These are phyloP conservation scores for Fragaria vesca DNA, from an alignment of 306 rosid species.

Conservation along the genomic window DNA sequence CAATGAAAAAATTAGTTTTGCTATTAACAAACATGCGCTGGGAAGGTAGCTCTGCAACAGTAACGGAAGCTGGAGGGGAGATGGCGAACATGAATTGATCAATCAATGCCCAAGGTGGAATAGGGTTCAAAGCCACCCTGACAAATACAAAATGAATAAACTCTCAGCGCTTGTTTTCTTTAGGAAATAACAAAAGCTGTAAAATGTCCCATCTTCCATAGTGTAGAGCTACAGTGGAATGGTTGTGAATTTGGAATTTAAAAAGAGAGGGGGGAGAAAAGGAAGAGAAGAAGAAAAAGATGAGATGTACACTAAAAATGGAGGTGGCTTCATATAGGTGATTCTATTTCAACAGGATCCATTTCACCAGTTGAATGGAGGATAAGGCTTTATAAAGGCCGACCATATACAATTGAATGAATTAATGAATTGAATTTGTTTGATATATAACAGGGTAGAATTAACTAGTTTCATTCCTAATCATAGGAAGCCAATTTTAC, in stretches of 20 bases:
- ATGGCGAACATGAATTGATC: slow-evolving; percentile 21
- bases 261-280: background rate
- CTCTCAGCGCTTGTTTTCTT: slow-evolving; percentile 1
- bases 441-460: background rate
- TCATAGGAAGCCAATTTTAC: slow-evolving; percentile 32
- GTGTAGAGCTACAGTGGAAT: background rate
- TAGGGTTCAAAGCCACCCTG: slow-evolving; percentile 48
- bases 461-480: slow-evolving; percentile 9
- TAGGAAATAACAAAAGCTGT: background rate
- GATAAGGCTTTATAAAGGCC: background rate
- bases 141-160: slow-evolving; percentile 22
- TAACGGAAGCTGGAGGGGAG: slow-evolving; percentile 22
- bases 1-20: background rate
- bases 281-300: background rate
- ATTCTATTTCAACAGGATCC: background rate
- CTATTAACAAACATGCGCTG: slow-evolving; percentile 16
- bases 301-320: background rate
- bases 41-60: slow-evolving; percentile 11
- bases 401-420: background rate
- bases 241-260: background rate
- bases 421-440: slow-evolving; percentile 8
- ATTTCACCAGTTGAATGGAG: slow-evolving; percentile 11
- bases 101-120: slow-evolving; percentile 50
- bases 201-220: background rate
- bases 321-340: background rate